phyloP scores from a whole-genome alignment of 352 stramenopile species.

The Phytopythium mirpurense region DNA sequence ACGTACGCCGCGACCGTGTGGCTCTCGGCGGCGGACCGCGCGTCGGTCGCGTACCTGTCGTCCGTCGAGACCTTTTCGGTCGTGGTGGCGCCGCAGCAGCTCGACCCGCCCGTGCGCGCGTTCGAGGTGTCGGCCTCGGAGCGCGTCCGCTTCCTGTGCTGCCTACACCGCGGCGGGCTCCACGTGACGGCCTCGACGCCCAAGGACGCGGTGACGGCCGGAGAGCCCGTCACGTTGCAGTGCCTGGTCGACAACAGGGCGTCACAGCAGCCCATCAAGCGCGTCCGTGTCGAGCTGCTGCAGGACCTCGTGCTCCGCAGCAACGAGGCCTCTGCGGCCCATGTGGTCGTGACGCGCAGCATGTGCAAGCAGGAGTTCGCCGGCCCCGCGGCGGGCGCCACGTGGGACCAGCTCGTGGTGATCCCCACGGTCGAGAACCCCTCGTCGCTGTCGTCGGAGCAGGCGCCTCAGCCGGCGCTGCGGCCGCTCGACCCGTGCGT shows the following conservation, averaged over 20 bases:
- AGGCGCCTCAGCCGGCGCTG: neutral
- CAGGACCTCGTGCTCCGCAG: constrained; percentile 22
- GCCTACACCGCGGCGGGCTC: constrained; percentile 22
- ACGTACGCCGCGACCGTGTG: constrained; percentile 27
- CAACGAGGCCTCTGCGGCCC: constrained; percentile 5
- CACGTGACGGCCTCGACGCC: constrained; percentile 13
- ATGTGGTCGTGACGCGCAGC: constrained; percentile 16
- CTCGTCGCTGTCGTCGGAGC: constrained; percentile 9
- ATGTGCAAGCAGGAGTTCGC: constrained; percentile 16
- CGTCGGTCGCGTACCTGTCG: constrained; percentile 24
- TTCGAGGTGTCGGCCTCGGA: constrained; percentile 22
- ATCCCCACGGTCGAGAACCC: constrained; percentile 16
- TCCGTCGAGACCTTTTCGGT: constrained; percentile 23
- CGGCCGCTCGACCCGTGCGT: constrained; percentile 15
- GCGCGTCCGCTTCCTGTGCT: constrained; percentile 24
- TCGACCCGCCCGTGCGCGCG: constrained; percentile 14
- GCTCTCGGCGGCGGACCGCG: constrained; percentile 17
- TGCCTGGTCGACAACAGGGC: constrained; percentile 17
- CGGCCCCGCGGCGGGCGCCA: constrained; percentile 10
- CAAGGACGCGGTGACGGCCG: constrained; percentile 17
- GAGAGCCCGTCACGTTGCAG: constrained; percentile 13
- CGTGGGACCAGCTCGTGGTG: constrained; percentile 9
- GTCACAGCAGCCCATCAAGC: constrained; percentile 15
- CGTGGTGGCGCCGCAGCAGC: constrained; percentile 10
- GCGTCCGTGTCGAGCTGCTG: constrained; percentile 18